Conservation (phyloP, 768 basidiomycete genomes). For the Termitomyces sp. region DNA sequence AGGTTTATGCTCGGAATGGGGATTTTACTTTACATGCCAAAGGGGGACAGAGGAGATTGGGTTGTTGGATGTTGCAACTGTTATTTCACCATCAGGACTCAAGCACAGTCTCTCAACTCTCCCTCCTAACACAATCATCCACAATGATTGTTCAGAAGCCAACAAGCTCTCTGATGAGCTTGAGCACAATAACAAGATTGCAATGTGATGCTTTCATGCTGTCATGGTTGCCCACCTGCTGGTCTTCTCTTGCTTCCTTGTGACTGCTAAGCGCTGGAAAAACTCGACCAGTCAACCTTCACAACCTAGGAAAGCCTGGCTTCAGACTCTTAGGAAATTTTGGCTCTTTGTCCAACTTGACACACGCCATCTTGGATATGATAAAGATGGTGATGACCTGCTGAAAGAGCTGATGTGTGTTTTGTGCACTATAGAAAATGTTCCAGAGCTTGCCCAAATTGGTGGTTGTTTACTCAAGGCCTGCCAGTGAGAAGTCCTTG, state of each 20-base stretch:
- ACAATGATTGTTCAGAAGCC: background rate
- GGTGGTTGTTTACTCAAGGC: background rate
- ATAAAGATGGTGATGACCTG: background rate
- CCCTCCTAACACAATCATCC: background rate
- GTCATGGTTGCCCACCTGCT: background rate
- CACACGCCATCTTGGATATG: too few relatives aligned
- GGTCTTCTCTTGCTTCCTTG: background rate
- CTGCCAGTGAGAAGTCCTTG: background rate
- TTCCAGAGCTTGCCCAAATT: background rate
- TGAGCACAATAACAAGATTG: background rate
- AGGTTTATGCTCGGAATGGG: too few relatives aligned
- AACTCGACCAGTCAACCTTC: background rate
- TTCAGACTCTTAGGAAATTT: background rate
- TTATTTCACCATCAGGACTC: too few relatives aligned
- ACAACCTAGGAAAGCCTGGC: background rate
- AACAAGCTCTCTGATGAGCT: background rate
- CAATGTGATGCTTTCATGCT: background rate
- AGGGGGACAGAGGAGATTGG: background rate
- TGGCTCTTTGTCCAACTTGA: background rate
- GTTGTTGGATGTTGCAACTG: background rate
- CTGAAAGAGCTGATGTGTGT: background rate
- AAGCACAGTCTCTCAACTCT: too few relatives aligned
- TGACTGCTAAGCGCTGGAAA: background rate
- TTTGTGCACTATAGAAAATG: background rate
- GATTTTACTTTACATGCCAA: background rate